Conservation (phyloP, 1,284 basidiomycete species). For the Mrakiaceae sp. region DNA sequence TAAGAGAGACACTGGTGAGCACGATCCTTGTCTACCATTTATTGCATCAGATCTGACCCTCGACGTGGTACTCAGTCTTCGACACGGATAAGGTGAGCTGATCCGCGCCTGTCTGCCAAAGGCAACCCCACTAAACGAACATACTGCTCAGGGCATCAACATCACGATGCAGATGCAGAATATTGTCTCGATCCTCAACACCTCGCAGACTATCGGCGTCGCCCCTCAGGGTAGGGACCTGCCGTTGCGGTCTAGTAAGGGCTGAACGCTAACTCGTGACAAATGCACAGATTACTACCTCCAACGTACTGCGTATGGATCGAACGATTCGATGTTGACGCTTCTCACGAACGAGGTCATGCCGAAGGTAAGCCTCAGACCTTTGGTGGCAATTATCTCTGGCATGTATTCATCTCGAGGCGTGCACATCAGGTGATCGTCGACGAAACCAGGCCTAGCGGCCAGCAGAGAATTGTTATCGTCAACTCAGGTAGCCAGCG, state of each 20-base stretch:
- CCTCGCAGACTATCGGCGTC: constrained; percentile 18
- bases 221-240: too few species aligned
- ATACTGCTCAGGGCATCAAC: constrained; percentile 23
- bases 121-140: too few species aligned
- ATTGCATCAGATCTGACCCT: too few species aligned
- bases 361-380: constrained; percentile 15
- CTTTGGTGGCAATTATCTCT: constrained; percentile 14
- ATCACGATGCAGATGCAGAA: constrained; percentile 25
- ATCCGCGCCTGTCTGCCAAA: too few species aligned
- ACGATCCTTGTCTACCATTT: too few species aligned
- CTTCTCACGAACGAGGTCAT: constrained; percentile 50
- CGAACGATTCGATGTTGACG: constrained; percentile 50
- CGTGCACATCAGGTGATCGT: constrained; percentile 41
- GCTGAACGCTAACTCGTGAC: too few species aligned
- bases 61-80: constrained; percentile 19
- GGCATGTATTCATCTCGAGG: constrained; percentile 26
- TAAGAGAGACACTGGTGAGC: constrained; percentile 17
- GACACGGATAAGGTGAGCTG: constrained; percentile 20
- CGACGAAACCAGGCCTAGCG: background rate
- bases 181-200: constrained; percentile 26
- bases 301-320: constrained; percentile 52
- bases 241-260: too few species aligned
- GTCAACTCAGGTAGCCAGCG: constrained; percentile 62
- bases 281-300: constrained; percentile 50
- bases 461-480: constrained; percentile 43